Evolutionary conservation across 2,329 filamentous ascomycete genomes (phyloP).

Genomic region (Ophiostoma pallidulum): DNA sequence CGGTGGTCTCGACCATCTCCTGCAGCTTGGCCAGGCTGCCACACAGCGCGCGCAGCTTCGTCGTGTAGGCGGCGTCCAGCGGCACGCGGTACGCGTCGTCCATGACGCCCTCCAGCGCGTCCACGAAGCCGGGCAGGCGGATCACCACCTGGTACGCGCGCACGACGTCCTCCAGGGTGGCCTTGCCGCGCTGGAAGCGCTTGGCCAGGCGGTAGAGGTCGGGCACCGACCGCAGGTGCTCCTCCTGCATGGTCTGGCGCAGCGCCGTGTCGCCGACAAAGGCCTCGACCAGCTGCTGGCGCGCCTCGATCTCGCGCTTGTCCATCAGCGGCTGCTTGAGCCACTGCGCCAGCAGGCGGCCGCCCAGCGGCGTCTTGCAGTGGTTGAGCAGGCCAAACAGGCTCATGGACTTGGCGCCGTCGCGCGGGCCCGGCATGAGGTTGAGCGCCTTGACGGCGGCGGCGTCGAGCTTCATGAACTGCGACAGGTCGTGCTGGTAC

Average conservation of each 20-base stretch:
- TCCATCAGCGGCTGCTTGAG: slow-evolving; percentile 96
- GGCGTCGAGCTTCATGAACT: slow-evolving; percentile 98
- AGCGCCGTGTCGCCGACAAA: slow-evolving; percentile 91
- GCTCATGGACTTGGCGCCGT: slow-evolving; percentile 97
- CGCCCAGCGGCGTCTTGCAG: slow-evolving; percentile 93
- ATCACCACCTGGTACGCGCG: slow-evolving; percentile 92
- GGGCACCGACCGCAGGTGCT: slow-evolving; percentile 84
- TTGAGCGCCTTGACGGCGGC: slow-evolving; percentile 90
- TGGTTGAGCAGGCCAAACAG: slow-evolving; percentile 89
- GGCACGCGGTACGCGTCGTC: slow-evolving; percentile 87
- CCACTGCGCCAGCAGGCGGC: slow-evolving; percentile 86
- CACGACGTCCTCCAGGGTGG: slow-evolving; percentile 91
- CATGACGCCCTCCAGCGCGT: slow-evolving; percentile 85
- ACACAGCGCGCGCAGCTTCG: slow-evolving; percentile 66
- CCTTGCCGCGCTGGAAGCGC: slow-evolving; percentile 84
- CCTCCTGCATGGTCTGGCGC: slow-evolving; percentile 91
- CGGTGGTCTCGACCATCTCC: slow-evolving; percentile 98
- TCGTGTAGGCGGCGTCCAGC: slow-evolving; percentile 78
- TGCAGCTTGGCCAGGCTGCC: slow-evolving; percentile 76
- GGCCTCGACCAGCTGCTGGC: slow-evolving; percentile 89
- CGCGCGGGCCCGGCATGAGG: slow-evolving; percentile 88
- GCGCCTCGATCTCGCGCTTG: slow-evolving; percentile 71
- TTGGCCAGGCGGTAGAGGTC: slow-evolving; percentile 91
- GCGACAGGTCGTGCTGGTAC: slow-evolving; percentile 91
- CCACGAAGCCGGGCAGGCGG: slow-evolving; percentile 80